A percentile compares a stretch with the other conserved stretches of the same genome.
These are phyloP conservation scores for Fragaria iinumae DNA, from an alignment of 306 rosid species.

Conservation along the genomic window DNA sequence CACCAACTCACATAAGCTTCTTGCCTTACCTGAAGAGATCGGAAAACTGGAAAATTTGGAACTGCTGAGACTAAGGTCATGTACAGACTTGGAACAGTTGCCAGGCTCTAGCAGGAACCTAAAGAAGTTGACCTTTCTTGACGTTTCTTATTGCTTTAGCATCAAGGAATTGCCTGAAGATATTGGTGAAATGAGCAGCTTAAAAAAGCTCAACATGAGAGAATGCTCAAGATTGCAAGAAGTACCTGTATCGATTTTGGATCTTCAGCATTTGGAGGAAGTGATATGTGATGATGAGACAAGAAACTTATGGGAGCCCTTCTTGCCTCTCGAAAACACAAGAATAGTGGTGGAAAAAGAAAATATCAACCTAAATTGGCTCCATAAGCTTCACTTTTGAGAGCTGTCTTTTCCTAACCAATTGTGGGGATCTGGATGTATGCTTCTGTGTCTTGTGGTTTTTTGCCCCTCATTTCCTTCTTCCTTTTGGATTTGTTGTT, in stretches of 20 bases:
- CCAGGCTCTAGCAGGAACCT: constrained; percentile 42
- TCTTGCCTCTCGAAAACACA: not conserved
- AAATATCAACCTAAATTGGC: constrained; percentile 8
- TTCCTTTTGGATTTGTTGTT: too few relatives aligned
- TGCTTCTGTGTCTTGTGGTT: too few relatives aligned
- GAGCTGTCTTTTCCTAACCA: too few relatives aligned
- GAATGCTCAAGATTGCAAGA: constrained; percentile 36
- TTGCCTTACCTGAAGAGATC: constrained; percentile 39
- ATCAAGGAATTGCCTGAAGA: constrained; percentile 40
- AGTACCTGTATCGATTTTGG: constrained; percentile 34
- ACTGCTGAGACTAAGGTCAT: constrained; percentile 47
- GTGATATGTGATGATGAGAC: constrained; percentile 7
- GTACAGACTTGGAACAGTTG: constrained; percentile 39
- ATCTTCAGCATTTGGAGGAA: too few relatives aligned
- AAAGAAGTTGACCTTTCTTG: constrained; percentile 35
- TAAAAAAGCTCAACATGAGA: constrained; percentile 36
- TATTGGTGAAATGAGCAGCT: constrained; percentile 35
- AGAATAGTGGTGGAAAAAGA: not conserved
- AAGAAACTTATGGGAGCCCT: not conserved
- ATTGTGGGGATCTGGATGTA: too few relatives aligned
- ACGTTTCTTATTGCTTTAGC: constrained; percentile 50
- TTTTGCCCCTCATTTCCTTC: too few relatives aligned
- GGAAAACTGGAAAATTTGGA: constrained; percentile 46
- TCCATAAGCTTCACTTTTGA: not conserved
- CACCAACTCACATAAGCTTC: constrained; percentile 57